Evolutionary conservation across 495 filamentous ascomycete genomes (phyloP).

Genomic region (Penicillium pancosmium): DNA sequence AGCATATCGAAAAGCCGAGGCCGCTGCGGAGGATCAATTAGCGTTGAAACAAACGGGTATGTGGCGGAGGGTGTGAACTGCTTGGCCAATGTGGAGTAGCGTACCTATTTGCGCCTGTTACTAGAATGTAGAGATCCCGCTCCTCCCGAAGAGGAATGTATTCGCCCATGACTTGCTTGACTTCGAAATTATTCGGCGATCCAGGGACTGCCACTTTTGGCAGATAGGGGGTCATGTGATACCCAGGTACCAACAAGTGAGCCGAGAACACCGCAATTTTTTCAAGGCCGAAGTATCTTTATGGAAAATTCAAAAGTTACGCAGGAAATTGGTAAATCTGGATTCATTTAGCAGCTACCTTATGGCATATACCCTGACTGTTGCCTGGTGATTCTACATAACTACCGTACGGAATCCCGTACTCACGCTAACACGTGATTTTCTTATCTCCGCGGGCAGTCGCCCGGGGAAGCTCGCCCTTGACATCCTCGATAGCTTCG

Average conservation of each 20-base stretch:
- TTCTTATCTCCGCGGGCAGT: not conserved
- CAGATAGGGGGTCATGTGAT: constrained; percentile 18
- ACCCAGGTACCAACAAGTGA: constrained; percentile 5
- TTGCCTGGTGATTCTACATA: no score
- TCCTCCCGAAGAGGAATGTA: constrained; percentile 8
- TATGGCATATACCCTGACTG: not conserved
- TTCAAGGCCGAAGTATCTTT: no score
- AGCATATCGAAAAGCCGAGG: constrained; percentile 83
- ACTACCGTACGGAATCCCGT: no score
- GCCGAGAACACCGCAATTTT: not conserved
- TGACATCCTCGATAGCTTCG: not conserved
- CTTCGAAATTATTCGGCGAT: constrained; percentile 6
- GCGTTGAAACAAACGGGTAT: not conserved
- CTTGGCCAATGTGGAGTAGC: not conserved
- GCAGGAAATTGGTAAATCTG: no score
- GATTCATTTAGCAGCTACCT: no score
- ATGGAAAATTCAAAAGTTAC: no score
- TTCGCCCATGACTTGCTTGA: constrained; percentile 20
- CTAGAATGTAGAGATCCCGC: constrained; percentile 41
- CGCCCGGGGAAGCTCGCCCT: not conserved
- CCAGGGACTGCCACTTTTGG: not conserved
- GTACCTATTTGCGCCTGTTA: constrained; percentile 58
- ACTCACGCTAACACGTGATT: not conserved
- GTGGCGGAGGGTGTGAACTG: not conserved
- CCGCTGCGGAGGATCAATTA: constrained; percentile 58